Conservation (phyloP, 106 monocot genomes). For the Xerophyta viscosa region DNA sequence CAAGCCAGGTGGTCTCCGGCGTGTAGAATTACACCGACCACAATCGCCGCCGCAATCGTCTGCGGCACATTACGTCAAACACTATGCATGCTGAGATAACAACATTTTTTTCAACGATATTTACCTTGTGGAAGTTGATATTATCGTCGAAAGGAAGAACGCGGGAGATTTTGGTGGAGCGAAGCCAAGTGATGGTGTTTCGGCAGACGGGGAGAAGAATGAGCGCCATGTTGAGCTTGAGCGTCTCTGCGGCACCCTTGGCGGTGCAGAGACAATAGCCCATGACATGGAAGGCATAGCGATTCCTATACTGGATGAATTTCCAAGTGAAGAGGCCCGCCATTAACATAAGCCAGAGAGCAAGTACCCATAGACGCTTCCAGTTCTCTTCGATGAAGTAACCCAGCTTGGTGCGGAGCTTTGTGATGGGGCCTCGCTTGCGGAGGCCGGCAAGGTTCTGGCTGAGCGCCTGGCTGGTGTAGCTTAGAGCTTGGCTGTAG, state of each 20-base stretch:
- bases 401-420: constrained; percentile 46
- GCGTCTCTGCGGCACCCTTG: constrained; percentile 92
- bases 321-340: constrained; percentile 75
- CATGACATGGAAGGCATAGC: constrained; percentile 78
- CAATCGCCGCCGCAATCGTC: constrained; percentile 81
- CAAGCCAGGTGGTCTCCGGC: constrained; percentile 76
- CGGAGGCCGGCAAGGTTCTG: constrained; percentile 73
- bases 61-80: constrained; percentile 5
- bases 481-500: constrained; percentile 87
- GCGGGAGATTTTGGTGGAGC: constrained; percentile 41
- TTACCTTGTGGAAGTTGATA: constrained; percentile 97
- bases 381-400: constrained; percentile 87
- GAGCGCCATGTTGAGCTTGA: constrained; percentile 91
- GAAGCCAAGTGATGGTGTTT: constrained; percentile 84
- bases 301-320: constrained; percentile 67
- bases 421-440: constrained; percentile 42
- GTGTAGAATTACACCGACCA: constrained; percentile 87
- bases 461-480: constrained; percentile 89
- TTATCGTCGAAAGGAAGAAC: constrained; percentile 75
- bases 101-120: background rate
- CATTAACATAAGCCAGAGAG: constrained; percentile 58
- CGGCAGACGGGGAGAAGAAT: constrained; percentile 83
- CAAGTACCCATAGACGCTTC: constrained; percentile 68
- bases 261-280: constrained; percentile 82
- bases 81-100: background rate